These are phyloP conservation scores for Pyrenula massariospora DNA, from an alignment of 495 filamentous ascomycete genomes.

Conservation along the genomic window DNA sequence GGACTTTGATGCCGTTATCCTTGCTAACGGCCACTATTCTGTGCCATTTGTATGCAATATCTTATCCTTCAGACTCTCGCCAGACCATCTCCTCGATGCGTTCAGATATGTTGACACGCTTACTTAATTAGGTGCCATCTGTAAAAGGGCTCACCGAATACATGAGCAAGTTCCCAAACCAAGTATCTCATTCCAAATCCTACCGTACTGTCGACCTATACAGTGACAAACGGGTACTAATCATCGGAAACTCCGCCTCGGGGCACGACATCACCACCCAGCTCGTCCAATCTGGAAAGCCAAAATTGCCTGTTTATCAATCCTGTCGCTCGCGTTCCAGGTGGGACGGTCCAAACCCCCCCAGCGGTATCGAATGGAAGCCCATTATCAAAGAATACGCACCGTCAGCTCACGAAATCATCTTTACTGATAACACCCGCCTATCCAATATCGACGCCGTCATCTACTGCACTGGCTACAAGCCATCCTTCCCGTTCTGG, in stretches of 20 bases:
- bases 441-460: constrained; percentile 29
- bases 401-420: constrained; percentile 17
- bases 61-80: background rate
- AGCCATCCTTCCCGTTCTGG: constrained; percentile 36
- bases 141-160: constrained; percentile 30
- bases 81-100: background rate
- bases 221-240: constrained; percentile 21
- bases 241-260: constrained; percentile 40
- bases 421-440: constrained; percentile 28
- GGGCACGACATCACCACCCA: constrained; percentile 32
- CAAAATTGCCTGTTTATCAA: constrained; percentile 24
- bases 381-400: constrained; percentile 25
- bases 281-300: constrained; percentile 15
- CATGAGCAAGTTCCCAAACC: constrained; percentile 20
- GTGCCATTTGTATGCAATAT: constrained; percentile 29
- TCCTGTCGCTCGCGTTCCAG: constrained; percentile 28
- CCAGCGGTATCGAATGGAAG: constrained; percentile 31
- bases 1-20: constrained; percentile 32
- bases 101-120: constrained; percentile 1
- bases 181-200: constrained; percentile 31
- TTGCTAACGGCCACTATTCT: constrained; percentile 40
- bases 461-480: constrained; percentile 39
- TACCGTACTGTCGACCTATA: constrained; percentile 26
- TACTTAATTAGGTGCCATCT: constrained; percentile 8
- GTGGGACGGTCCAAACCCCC: constrained; percentile 31